Percentiles rank a stretch among this genome's conserved stretches.
Conservation (phyloP, 345 rosid species). For the Brassica cretica region DNA sequence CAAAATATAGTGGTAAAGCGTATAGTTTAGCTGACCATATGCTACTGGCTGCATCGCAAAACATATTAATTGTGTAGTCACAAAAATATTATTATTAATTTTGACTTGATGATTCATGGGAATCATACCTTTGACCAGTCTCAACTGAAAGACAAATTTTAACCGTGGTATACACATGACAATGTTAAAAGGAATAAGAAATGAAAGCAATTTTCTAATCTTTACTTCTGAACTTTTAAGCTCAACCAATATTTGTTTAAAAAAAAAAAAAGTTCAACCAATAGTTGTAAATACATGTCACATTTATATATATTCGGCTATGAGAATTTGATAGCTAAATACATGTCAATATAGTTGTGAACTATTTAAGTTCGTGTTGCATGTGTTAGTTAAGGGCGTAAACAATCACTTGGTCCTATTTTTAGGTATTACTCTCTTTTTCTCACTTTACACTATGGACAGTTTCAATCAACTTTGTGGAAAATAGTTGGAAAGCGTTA, state of each 20-base stretch:
- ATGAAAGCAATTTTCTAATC: no score
- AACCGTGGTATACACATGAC: no score
- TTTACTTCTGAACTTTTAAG: neutral
- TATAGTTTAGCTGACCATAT: no score
- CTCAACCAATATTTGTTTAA: neutral
- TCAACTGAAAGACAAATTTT: neutral
- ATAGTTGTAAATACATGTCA: neutral
- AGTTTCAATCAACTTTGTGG: constrained; percentile 41
- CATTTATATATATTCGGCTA: neutral
- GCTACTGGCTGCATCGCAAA: no score
- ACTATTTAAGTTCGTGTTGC: no score
- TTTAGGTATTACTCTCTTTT: constrained; percentile 39
- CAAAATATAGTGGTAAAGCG: neutral
- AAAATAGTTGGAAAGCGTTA: constrained; percentile 34
- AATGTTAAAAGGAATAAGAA: no score
- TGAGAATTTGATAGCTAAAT: no score
- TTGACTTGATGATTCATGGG: constrained; percentile 3
- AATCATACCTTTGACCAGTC: neutral
- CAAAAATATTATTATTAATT: neutral
- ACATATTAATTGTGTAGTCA: neutral
- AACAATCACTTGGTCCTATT: constrained; percentile 30
- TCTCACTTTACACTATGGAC: constrained; percentile 25
- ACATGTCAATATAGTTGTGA: neutral
- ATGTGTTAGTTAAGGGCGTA: no score
- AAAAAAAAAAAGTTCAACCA: no score